Conservation (phyloP, 805 yeast genomes). For the Myxozyma nipponensis region DNA sequence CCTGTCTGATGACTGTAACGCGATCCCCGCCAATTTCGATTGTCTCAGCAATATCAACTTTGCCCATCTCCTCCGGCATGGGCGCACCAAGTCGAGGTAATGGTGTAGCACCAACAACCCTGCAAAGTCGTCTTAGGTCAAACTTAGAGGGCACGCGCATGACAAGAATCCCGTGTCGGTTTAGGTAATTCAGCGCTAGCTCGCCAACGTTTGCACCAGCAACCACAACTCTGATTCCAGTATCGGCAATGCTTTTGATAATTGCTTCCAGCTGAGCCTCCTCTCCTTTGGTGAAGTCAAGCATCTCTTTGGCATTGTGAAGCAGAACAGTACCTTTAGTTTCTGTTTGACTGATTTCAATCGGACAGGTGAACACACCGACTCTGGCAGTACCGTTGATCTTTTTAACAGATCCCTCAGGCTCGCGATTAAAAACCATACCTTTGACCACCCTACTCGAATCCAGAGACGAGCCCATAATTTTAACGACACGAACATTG, state of each 20-base stretch:
- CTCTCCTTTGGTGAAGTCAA: constrained; percentile 93
- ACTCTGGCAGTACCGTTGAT: constrained; percentile 66
- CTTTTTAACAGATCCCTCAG: constrained; percentile 79
- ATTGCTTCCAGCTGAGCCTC: constrained; percentile 86
- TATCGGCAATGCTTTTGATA: constrained; percentile 73
- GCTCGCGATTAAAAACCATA: constrained; percentile 96
- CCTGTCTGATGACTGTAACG: constrained; percentile 86
- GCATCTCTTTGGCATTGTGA: constrained; percentile 95
- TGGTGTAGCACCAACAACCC: constrained; percentile 97
- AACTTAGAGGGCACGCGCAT: constrained; percentile 90
- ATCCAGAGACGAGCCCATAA: constrained; percentile 82
- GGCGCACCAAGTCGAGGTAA: constrained; percentile 93
- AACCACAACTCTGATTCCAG: constrained; percentile 82
- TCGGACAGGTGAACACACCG: constrained; percentile 88
- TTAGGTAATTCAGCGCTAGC: constrained; percentile 85
- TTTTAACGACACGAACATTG: constrained; percentile 89
- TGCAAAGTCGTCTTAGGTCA: constrained; percentile 86
- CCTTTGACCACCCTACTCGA: constrained; percentile 84
- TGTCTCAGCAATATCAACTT: constrained; percentile 81
- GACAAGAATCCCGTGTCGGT: constrained; percentile 79
- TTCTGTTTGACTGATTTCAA: constrained; percentile 94
- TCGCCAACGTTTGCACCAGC: constrained; percentile 97
- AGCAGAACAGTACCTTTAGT: constrained; percentile 95
- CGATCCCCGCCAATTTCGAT: constrained; percentile 96
- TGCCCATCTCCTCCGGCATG: constrained; percentile 89